Percentiles rank a stretch among this genome's conserved stretches.
These are phyloP conservation scores for Phaffomyces antillensis DNA, from an alignment of 805 yeast species.

Conservation along the genomic window DNA sequence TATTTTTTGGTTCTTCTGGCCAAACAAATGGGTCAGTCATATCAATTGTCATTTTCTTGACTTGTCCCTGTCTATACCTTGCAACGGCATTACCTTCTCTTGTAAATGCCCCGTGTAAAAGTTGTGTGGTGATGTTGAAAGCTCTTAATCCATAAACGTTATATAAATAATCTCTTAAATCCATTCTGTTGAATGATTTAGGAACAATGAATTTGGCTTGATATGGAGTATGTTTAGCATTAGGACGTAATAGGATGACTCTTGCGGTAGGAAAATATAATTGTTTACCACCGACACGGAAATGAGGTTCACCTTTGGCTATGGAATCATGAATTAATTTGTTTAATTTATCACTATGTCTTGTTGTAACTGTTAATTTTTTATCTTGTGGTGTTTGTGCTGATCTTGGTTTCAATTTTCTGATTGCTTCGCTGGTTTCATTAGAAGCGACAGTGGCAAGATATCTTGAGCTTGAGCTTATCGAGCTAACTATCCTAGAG, in stretches of 20 bases:
- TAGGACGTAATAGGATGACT: constrained; percentile 74
- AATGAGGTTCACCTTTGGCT: constrained; percentile 66
- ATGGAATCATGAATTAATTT: constrained; percentile 36
- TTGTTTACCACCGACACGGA: constrained; percentile 68
- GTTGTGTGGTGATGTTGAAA: constrained; percentile 78
- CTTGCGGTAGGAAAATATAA: constrained; percentile 83
- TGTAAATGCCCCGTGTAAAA: constrained; percentile 63
- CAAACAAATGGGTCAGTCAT: constrained; percentile 94
- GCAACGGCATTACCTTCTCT: constrained; percentile 55
- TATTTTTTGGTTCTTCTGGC: constrained; percentile 60
- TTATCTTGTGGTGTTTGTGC: constrained; percentile 12
- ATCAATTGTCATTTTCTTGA: constrained; percentile 94
- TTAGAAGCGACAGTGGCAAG: constrained; percentile 11
- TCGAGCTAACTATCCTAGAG: constrained; percentile 7
- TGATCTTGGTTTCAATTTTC: constrained; percentile 7
- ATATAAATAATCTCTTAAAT: constrained; percentile 88
- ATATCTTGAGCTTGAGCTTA: constrained; percentile 18
- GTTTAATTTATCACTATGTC: constrained; percentile 21
- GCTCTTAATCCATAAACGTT: constrained; percentile 88
- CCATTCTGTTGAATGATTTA: constrained; percentile 85
- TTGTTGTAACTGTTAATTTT: constrained; percentile 16
- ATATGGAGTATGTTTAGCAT: constrained; percentile 95
- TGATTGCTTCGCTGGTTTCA: constrained; percentile 5
- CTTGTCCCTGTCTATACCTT: constrained; percentile 71
- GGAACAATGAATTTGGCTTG: constrained; percentile 97